A percentile compares a stretch with the other conserved stretches of the same genome.
Conservation (phyloP, 192 early-diverging fungal genomes). For the Coemansia sp. region DNA sequence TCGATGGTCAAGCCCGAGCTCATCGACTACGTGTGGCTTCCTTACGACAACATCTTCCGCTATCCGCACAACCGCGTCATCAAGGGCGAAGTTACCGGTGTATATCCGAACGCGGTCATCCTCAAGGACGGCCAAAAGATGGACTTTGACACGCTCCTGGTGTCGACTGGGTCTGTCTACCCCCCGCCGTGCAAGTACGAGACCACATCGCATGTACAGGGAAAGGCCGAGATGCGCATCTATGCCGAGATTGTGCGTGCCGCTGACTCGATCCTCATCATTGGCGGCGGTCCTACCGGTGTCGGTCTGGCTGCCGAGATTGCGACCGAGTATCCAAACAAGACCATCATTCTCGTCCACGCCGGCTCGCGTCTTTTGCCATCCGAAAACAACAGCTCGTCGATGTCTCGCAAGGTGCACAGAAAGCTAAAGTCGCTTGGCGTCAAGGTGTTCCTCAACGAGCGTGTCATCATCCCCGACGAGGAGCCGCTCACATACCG, state of each 20-base stretch:
- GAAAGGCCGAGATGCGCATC: conserved; percentile 38
- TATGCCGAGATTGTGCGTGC: conserved; percentile 53
- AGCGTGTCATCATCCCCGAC: conserved; percentile 61
- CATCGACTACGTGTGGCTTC: conserved; percentile 47
- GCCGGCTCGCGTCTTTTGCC: conserved; percentile 32
- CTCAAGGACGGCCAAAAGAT: conserved; percentile 46
- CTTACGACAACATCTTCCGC: conserved; percentile 43
- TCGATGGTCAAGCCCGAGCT: conserved; percentile 45
- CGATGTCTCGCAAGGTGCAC: conserved; percentile 55
- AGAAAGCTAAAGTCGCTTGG: conserved; percentile 50
- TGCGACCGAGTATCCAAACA: conserved; percentile 40
- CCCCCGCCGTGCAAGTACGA: conserved; percentile 51
- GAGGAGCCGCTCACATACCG: conserved; percentile 48
- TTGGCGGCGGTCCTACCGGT: conserved; percentile 75
- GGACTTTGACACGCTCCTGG: conserved; percentile 48
- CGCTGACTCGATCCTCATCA: conserved; percentile 59
- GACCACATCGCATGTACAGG: conserved; percentile 19
- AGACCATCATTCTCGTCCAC: conserved; percentile 36
- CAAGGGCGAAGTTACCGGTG: conserved; percentile 42
- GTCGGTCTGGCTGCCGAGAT: conserved; percentile 76
- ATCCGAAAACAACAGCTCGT: conserved; percentile 30
- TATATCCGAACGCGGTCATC: conserved; percentile 44
- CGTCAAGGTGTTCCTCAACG: conserved; percentile 54
- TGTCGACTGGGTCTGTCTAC: conserved; percentile 49
- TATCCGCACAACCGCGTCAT: conserved; percentile 43